Percentiles rank a stretch among this genome's conserved stretches.
Conservation (phyloP, 805 yeast species). For the Yarrowia keelungensis region DNA sequence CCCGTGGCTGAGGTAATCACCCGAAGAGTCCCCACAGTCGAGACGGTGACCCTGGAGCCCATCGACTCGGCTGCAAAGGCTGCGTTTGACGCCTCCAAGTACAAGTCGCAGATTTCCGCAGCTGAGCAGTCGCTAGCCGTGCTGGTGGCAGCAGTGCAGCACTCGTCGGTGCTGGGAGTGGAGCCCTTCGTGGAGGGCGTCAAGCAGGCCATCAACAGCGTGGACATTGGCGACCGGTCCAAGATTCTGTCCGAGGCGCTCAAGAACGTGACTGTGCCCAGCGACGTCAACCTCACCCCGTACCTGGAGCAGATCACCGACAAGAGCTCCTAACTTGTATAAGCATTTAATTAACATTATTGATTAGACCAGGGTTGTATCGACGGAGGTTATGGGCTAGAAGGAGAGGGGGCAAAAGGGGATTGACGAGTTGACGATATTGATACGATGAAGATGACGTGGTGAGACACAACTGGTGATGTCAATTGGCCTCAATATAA, state of each 20-base stretch:
- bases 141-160: slow-evolving; percentile 42
- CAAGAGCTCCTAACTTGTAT: slow-evolving; percentile 17
- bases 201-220: slow-evolving; percentile 40
- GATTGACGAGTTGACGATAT: background rate
- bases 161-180: slow-evolving; percentile 42
- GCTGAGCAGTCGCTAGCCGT: slow-evolving; percentile 44
- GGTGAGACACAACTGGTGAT: too few relatives aligned
- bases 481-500: too few relatives aligned
- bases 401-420: too few relatives aligned
- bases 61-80: background rate
- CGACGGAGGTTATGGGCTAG: background rate
- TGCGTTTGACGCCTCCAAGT: slow-evolving; percentile 33
- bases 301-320: slow-evolving; percentile 40
- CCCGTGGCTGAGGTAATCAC: slow-evolving; percentile 28
- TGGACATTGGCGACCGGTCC: slow-evolving; percentile 39
- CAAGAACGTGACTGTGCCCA: slow-evolving; percentile 43
- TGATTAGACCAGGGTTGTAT: background rate
- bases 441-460: too few relatives aligned
- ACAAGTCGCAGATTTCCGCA: slow-evolving; percentile 39
- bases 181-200: slow-evolving; percentile 45
- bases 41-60: slow-evolving; percentile 31
- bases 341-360: slow-evolving; percentile 26
- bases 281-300: slow-evolving; percentile 43
- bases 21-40: slow-evolving; percentile 36
- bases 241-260: slow-evolving; percentile 44